Evolutionary conservation across 225 moss, liverwort and hornwort genomes (phyloP).

Genomic region (Sphagnum tenellum): DNA sequence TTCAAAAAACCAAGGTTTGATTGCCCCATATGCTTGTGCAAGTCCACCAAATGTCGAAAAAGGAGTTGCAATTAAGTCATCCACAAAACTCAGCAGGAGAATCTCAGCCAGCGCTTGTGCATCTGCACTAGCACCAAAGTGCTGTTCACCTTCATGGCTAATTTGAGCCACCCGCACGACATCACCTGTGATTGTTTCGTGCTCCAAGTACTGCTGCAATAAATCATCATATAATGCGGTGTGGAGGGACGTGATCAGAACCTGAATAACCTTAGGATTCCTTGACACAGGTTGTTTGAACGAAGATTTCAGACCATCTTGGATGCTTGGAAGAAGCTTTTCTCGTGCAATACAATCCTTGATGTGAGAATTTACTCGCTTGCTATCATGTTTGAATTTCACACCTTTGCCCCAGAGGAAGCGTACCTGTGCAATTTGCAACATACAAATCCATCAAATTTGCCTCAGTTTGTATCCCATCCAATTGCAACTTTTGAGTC

Average conservation of each 20-base stretch:
- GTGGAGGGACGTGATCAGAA: conserved; percentile 37
- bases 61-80: conserved; percentile 33
- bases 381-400: conserved; percentile 29
- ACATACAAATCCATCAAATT: not conserved
- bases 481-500: too few species aligned
- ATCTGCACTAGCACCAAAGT: conserved; percentile 22
- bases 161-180: conserved; percentile 27
- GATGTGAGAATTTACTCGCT: conserved; percentile 38
- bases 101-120: conserved; percentile 31
- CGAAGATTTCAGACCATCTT: too few species aligned
- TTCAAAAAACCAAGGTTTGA: conserved; percentile 28
- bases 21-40: conserved; percentile 36
- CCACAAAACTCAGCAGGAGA: conserved; percentile 33
- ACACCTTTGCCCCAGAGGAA: conserved; percentile 31
- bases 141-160: conserved; percentile 20
- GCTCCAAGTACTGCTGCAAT: conserved; percentile 11
- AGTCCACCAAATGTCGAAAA: conserved; percentile 42
- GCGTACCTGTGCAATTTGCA: conserved; percentile 18
- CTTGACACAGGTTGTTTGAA: not conserved
- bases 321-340: conserved; percentile 26
- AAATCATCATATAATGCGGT: conserved; percentile 29
- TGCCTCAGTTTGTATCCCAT: too few species aligned
- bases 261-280: conserved; percentile 6
- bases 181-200: conserved; percentile 8
- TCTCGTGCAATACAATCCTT: conserved; percentile 25